Base-by-base conservation (phyloP, 2,329 filamentous ascomycete species). In the Magnaporthiopsis incrustans region DNA sequence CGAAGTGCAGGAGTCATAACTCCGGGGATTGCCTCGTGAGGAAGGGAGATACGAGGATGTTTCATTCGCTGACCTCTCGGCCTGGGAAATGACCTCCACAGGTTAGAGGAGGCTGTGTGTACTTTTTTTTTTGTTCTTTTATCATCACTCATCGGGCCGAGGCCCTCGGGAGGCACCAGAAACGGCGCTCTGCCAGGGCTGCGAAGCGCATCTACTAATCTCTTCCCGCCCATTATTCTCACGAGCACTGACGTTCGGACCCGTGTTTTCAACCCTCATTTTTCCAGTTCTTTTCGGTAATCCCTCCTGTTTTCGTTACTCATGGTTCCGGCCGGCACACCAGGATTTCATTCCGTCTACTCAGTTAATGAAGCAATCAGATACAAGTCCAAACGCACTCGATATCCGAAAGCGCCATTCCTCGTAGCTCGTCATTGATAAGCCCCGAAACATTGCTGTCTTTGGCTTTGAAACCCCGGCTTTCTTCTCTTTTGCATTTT, bases 1-100 rank as follows among this genome's bases (percentile, higher is more conserved):
- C 1, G 70, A 72, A 64, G 69, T 70, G 22, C 66, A 64, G 25
- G 67, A 67, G 35, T 65, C 32, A 35, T 59, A 38, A 62, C 26
- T 26, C 7, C n/a, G 33, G 44, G 18, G 15, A 38, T 44, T 6
- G 5, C 5, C 22, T n/a, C 18, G 14, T 50, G 44, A 12, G 7
- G 14, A 50, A 18, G 22, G 15, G 15, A 6, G 5, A 18, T n/a
- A 5, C 44, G 18, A n/a, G 44, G 18, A n/a, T 10, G 44, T 53
- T 53, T 53, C 3, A 5, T 53, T 53, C 44, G 18, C 44, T 10
- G 18, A 11, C 38, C 18, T 53, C 44, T n/a, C 12, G 44, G 8
- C 44, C 12, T n/a, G 22, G 44, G 6, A n/a, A n/a, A 53, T 10
- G 44, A n/a, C 18, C 44, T 53, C 22, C 44, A 8, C 10, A 11